Evolutionary conservation across 495 filamentous ascomycete genomes (phyloP).

Genomic region (Sphaerosporella brunnea): DNA sequence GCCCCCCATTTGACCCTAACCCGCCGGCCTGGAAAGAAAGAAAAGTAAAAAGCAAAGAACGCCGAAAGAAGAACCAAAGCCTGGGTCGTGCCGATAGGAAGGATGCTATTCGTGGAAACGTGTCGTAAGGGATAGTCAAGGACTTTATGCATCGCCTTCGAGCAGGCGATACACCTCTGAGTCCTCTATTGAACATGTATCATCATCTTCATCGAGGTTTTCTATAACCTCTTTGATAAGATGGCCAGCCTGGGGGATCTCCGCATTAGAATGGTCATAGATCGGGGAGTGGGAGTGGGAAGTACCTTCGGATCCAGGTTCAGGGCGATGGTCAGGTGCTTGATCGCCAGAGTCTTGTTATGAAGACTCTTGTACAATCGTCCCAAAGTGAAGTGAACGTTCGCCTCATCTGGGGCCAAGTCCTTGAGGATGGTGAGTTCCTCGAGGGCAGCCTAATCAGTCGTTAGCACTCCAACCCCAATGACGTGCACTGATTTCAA

Average conservation of each 20-base stretch:
- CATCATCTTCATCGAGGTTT: slow-evolving; percentile 65
- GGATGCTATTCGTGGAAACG: no score
- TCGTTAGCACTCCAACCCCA: background rate
- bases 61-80: no score
- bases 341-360: slow-evolving; percentile 65
- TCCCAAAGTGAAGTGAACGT: slow-evolving; percentile 83
- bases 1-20: no score
- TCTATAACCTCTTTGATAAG: slow-evolving; percentile 91
- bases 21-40: no score
- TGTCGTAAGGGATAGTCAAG: no score
- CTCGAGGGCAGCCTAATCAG: slow-evolving; percentile 43
- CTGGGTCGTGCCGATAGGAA: no score
- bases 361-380: slow-evolving; percentile 65
- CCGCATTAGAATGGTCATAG: slow-evolving; percentile 12
- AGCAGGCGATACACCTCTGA: slow-evolving; percentile 25
- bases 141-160: slow-evolving; percentile 7
- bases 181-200: slow-evolving; percentile 40
- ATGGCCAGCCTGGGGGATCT: slow-evolving; percentile 49
- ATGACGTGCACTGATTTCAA: background rate
- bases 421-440: slow-evolving; percentile 76
- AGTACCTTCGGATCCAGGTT: slow-evolving; percentile 91
- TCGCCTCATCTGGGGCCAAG: slow-evolving; percentile 81
- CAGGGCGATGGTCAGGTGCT: slow-evolving; percentile 81
- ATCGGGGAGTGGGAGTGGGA: slow-evolving; percentile 1
- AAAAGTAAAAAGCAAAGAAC: no score